Conservation (phyloP, 108 stramenopile genomes). For the Cyclotella baltica region DNA sequence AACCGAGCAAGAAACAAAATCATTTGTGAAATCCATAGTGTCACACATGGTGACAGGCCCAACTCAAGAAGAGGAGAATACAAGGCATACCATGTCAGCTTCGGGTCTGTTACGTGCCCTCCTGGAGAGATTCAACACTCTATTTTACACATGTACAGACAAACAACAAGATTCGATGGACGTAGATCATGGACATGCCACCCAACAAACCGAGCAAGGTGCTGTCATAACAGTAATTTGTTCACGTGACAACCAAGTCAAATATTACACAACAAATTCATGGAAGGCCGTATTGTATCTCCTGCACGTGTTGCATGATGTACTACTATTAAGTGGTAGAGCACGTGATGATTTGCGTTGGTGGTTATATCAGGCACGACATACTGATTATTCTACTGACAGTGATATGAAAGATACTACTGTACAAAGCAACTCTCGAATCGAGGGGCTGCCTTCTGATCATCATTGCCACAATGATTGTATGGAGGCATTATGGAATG, state of each 20-base stretch:
- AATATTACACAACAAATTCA: slow-evolving; percentile 12
- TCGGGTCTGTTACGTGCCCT: slow-evolving; percentile 26
- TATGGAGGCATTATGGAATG: slow-evolving; percentile 23
- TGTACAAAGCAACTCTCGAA: slow-evolving; percentile 25
- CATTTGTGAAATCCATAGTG: slow-evolving; percentile 40
- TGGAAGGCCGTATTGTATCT: slow-evolving; percentile 37
- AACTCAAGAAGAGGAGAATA: neutral
- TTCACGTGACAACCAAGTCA: neutral
- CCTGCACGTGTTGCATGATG: slow-evolving; percentile 34
- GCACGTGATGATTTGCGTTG: slow-evolving; percentile 42
- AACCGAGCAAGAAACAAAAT: slow-evolving; percentile 25
- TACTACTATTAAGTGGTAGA: slow-evolving; percentile 34
- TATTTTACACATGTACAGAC: slow-evolving; percentile 10
- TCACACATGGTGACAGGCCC: slow-evolving; percentile 28
- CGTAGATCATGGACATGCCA: neutral
- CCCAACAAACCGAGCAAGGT: neutral
- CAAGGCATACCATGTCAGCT: slow-evolving; percentile 9
- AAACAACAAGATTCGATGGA: neutral
- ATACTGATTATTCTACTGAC: neutral
- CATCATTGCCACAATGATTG: neutral
- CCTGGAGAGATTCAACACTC: slow-evolving; percentile 30
- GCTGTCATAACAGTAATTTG: neutral
- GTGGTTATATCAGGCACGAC: slow-evolving; percentile 36
- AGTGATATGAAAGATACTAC: neutral
- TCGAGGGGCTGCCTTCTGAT: slow-evolving; percentile 32